These are phyloP conservation scores for Lasiodiplodia gonubiensis DNA, from an alignment of 2,329 filamentous ascomycete species.

Conservation along the genomic window DNA sequence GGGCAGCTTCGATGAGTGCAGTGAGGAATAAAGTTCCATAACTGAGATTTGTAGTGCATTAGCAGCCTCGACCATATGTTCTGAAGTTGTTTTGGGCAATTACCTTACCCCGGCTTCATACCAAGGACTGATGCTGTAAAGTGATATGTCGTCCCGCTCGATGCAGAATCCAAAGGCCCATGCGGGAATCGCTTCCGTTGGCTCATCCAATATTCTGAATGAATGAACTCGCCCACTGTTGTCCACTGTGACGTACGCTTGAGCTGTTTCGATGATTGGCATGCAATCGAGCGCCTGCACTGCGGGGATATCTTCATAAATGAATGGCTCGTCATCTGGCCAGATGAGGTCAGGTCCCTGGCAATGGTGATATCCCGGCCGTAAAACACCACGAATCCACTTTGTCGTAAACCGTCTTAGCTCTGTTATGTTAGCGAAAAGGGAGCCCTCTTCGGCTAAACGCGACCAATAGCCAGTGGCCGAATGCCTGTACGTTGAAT, in stretches of 20 bases:
- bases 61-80: too few relatives aligned
- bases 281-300: not conserved
- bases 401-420: not conserved
- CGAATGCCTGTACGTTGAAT: not conserved
- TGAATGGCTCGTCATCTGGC: not conserved
- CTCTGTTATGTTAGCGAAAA: constrained; percentile 25
- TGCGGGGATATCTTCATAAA: too few relatives aligned
- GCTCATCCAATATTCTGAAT: not conserved
- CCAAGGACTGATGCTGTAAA: not conserved
- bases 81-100: too few relatives aligned
- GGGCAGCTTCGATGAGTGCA: not conserved
- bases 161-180: too few relatives aligned
- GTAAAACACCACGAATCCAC: not conserved
- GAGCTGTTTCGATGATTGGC: not conserved
- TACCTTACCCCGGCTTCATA: too few relatives aligned
- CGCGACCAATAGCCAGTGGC: not conserved
- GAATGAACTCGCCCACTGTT: not conserved
- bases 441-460: constrained; percentile 28
- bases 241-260: not conserved
- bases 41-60: too few relatives aligned
- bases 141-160: too few relatives aligned
- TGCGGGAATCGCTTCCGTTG: too few relatives aligned
- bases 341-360: too few relatives aligned
- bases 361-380: not conserved
- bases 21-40: not conserved